phyloP scores from a whole-genome alignment of 2,329 filamentous ascomycete species.

The Teratosphaeria viscida region DNA sequence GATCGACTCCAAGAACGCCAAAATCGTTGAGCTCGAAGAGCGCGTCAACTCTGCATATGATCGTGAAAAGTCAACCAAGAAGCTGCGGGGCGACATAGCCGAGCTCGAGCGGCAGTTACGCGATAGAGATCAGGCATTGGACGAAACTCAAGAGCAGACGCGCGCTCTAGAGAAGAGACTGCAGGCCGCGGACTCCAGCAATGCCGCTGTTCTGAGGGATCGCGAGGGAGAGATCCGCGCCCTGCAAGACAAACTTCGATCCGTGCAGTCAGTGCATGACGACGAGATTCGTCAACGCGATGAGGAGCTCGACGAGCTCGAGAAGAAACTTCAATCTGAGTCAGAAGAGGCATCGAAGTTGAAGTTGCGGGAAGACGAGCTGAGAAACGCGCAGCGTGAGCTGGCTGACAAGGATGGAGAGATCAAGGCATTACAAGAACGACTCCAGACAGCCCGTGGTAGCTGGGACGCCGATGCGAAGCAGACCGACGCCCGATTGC shows the following conservation, averaged over 20 bases:
- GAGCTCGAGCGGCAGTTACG: constrained; percentile 25
- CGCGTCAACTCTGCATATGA: constrained; percentile 22
- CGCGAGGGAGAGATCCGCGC: constrained; percentile 44
- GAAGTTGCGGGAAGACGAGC: constrained; percentile 30
- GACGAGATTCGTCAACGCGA: constrained; percentile 8
- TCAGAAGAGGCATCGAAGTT: constrained; percentile 10
- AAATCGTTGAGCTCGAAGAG: constrained; percentile 23
- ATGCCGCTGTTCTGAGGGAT: constrained; percentile 26
- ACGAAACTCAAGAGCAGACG: constrained; percentile 24
- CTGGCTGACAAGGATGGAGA: constrained; percentile 29
- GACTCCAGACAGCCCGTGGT: constrained; percentile 27
- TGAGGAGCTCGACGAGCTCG: constrained; percentile 19
- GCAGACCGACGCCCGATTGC: constrained; percentile 26
- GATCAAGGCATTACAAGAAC: constrained; percentile 26
- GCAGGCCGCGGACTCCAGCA: constrained; percentile 13
- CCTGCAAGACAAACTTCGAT: constrained; percentile 15
- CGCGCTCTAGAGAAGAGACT: constrained; percentile 24
- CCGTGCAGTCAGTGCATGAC: constrained; percentile 12
- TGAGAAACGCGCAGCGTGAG: constrained; percentile 51
- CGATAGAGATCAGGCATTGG: constrained; percentile 25
- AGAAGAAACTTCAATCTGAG: neutral
- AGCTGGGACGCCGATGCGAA: constrained; percentile 30
- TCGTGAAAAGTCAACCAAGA: constrained; percentile 28
- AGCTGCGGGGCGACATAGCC: constrained; percentile 26
- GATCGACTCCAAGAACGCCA: constrained; percentile 20